These are phyloP conservation scores for Neurospora sp. DNA, from an alignment of 495 filamentous ascomycete genomes.

Conservation along the genomic window DNA sequence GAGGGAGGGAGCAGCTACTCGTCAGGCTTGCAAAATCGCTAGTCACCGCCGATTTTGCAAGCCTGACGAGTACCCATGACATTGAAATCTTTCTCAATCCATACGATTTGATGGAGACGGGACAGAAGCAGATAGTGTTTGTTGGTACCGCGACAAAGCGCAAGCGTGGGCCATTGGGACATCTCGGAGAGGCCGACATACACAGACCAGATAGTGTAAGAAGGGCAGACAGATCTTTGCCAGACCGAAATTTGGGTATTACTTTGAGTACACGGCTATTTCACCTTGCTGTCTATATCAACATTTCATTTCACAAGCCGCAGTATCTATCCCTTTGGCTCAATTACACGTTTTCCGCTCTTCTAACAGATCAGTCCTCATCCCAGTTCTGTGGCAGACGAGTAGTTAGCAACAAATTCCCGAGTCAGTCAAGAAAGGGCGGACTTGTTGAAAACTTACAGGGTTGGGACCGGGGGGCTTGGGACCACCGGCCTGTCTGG, in stretches of 20 bases:
- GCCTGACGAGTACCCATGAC: too few relatives aligned
- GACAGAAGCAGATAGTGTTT: too few relatives aligned
- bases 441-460: neutral
- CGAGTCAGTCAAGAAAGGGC: neutral
- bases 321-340: neutral
- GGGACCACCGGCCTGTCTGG: slow-evolving; percentile 91
- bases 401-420: neutral
- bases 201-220: neutral
- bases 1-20: too few relatives aligned
- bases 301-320: neutral
- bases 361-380: slow-evolving; percentile 57
- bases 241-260: neutral
- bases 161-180: too few relatives aligned
- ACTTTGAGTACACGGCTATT: neutral
- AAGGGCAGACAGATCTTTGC: neutral
- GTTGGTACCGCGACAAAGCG: too few relatives aligned
- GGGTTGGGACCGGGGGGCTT: slow-evolving; percentile 92
- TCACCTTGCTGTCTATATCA: neutral
- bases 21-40: too few relatives aligned
- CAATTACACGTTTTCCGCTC: neutral
- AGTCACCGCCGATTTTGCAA: too few relatives aligned
- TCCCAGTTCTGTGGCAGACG: slow-evolving; percentile 65
- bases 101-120: too few relatives aligned
- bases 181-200: too few relatives aligned
- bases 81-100: too few relatives aligned